Percentiles rank a stretch among this genome's conserved stretches.
Evolutionary conservation across 768 basidiomycete species (phyloP).

Genomic region (Dacryopinax spathularia): DNA sequence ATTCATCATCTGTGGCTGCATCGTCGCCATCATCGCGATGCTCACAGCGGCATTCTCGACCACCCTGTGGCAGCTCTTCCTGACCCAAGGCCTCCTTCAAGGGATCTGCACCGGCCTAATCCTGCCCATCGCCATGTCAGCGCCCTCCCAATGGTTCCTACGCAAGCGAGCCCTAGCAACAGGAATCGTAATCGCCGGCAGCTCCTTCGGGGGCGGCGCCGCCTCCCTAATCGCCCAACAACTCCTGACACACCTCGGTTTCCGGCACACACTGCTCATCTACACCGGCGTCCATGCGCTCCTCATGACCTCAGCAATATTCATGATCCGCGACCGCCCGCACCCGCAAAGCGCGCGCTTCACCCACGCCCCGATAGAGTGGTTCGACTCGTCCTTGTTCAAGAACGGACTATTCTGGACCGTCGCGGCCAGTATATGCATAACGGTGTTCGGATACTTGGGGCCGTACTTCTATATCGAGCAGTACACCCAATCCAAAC

Average conservation of each 20-base stretch:
- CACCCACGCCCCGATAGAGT: conserved; percentile 7
- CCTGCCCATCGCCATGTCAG: conserved; percentile 8
- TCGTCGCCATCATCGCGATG: conserved; percentile 2
- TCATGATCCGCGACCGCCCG: conserved; percentile 23
- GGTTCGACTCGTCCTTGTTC: conserved; percentile 11
- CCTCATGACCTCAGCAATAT: conserved; percentile 18
- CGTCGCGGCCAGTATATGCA: conserved; percentile 21
- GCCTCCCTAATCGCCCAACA: conserved; percentile 20
- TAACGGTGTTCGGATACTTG: conserved; percentile 15
- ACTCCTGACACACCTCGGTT: conserved; percentile 21
- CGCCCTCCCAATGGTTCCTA: conserved; percentile 13
- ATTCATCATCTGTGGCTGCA: conserved; percentile 10
- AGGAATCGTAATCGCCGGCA: conserved; percentile 12
- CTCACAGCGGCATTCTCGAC: conserved; percentile 12
- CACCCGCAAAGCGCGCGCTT: conserved; percentile 3
- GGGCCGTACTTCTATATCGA: conserved; percentile 19
- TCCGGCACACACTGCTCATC: conserved; percentile 23
- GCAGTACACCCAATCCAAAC: conserved; percentile 14
- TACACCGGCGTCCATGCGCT: conserved; percentile 21
- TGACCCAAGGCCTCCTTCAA: conserved; percentile 12
- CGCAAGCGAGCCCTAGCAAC: conserved; percentile 9
- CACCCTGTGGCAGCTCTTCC: conserved; percentile 12
- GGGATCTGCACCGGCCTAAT: conserved; percentile 8
- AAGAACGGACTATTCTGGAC: conserved; percentile 21
- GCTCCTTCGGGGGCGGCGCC: conserved; percentile 12